Base-by-base conservation (phyloP, 192 early-diverging fungal species). In the Backusella tarrabulga region DNA sequence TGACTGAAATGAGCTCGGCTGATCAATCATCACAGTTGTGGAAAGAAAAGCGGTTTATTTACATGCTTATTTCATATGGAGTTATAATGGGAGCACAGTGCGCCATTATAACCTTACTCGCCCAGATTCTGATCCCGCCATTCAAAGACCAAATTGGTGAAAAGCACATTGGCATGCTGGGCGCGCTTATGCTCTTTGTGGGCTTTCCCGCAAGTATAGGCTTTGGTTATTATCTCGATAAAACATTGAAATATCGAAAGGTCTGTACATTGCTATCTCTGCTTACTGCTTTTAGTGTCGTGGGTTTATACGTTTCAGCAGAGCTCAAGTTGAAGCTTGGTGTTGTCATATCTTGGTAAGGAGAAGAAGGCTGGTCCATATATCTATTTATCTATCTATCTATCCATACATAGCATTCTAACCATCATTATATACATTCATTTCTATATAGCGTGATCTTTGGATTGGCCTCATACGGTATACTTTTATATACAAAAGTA, bases 381-480 rank as follows among this genome's bases (percentile, higher is more conserved):
- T 6, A 42, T 32, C 29, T 0, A 44, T 12, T 2, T 17, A 44
- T 15, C 11, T 6, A 42, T 32, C 29, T 0, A 44, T 12, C 12
- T 44, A 12, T 44, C n/a, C n/a, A 4, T 50, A 17, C 12, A 76
- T 63, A 60, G 70, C 76, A 76, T 70, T 32, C 35, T 75, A 34
- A 40, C 7, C 9, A 23, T 23, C 9, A 23, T 23, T 19, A 42
- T 52, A 1, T 29, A n/a, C 63, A 68, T 40, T 6, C 7, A 41
- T 72, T 7, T 68, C 32, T 32, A 32, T 32, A n/a, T 63, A 85
- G 84, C 63, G 36, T 80, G 7, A 14, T 67, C 0, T 85, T 85
- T 81, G 84, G 84, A 4, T 21, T 83, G 19, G 69, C 68, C 34
- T 79, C 83, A 6, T 86, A 68, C 44, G 78, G 85, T 86, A 78